Evolutionary conservation across 2,329 filamentous ascomycete genomes (phyloP), one percentile per base, ranked within the genome.

Genomic region (Xylariomycetidae sp.): DNA sequence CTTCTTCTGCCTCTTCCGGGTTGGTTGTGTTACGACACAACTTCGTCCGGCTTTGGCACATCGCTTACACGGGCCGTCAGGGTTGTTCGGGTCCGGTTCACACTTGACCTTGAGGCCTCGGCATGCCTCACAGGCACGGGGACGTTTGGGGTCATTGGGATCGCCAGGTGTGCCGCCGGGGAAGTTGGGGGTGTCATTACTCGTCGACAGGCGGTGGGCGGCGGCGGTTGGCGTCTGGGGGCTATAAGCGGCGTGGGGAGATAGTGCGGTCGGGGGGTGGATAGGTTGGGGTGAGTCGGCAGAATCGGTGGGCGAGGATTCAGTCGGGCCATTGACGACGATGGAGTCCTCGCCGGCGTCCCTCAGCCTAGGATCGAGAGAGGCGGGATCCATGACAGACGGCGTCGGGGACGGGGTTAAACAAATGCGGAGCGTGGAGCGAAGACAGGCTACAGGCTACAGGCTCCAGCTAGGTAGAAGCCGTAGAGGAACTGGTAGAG

Each of bases 1-100:
- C 69, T 94, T 94, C 69, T 90, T 94, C 66, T 90, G 86, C 27
- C 88, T 73, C 63, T 94, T 94, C 25, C 87, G 59, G 18, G 70
- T 77, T 11, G 74, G 86, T 42, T 80, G 77, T 1, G 87, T 94
- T 41, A 89, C 81, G 25, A 89, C 65, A 54, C 88, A 94, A 42
- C 70, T 70, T 23, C 88, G 70, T n/a, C 80, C 77, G 3, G 87
- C 85, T 62, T 94, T 94, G 31, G 76, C 74, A 57, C 88, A 95
- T 44, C 88, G 76, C 56, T 75, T 79, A 57, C 83, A 88, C 4
- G 81, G 71, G 4, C 78, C 78, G 16, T 82, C 74, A 4, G 66
- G 65, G 30, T 80, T 73, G 13, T 61, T 61, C 3, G 72, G 69
- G 45, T 88, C 82, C 16, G 84, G 82, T 53, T 94, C 88, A 63